phyloP scores from a whole-genome alignment of 345 rosid genomes.

The Populus alba region DNA sequence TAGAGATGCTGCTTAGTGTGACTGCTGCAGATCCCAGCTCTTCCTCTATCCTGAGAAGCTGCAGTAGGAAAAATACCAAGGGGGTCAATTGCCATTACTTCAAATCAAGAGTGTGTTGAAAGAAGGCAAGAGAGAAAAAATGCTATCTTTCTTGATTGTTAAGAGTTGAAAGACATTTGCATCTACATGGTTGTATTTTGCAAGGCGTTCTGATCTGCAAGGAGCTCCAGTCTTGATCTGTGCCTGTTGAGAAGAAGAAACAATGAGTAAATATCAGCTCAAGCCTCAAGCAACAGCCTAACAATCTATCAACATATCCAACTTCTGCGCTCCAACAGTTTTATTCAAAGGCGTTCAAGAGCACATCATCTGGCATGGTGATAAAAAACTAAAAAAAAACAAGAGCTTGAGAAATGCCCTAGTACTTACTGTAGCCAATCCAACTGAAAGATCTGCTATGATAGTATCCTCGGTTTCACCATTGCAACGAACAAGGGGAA shows the following conservation, averaged over 20 bases:
- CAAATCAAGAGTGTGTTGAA: too few species aligned
- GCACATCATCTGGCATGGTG: neutral
- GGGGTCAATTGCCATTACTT: too few species aligned
- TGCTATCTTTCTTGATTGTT: too few species aligned
- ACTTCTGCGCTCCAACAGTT: neutral
- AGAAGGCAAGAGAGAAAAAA: too few species aligned
- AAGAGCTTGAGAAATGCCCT: neutral
- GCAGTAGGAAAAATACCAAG: too few species aligned
- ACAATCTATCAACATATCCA: neutral
- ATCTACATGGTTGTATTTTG: conserved; percentile 82
- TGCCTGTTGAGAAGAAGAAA: conserved; percentile 43
- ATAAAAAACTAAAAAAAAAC: neutral
- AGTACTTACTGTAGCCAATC: conserved; percentile 73
- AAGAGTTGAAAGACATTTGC: neutral
- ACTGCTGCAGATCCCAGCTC: too few species aligned
- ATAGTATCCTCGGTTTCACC: conserved; percentile 98
- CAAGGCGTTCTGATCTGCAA: conserved; percentile 96
- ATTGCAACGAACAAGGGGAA: conserved; percentile 35
- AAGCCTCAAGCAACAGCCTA: neutral
- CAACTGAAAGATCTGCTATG: conserved; percentile 91
- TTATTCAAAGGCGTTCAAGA: neutral
- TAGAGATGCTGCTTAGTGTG: too few species aligned
- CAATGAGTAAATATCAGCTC: neutral
- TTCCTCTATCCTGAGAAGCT: too few species aligned
- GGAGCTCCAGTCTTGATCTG: conserved; percentile 99